phyloP scores from a whole-genome alignment of 305 asterid species.

The Fraxinus greggii region DNA sequence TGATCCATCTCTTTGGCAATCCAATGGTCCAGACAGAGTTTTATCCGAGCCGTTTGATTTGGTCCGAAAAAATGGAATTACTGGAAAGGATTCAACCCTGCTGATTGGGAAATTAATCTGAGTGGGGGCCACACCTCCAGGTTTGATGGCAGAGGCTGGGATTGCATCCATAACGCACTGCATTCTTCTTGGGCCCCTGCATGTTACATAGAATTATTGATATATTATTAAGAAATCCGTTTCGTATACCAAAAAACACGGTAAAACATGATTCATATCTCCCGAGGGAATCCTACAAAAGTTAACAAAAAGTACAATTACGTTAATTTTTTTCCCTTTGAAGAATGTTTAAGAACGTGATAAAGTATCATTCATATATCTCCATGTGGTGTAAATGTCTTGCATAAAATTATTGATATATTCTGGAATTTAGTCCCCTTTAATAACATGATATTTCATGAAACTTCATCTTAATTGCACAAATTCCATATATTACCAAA shows the following conservation, averaged over 20 bases:
- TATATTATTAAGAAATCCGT: background rate
- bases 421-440: background rate
- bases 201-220: background rate
- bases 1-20: slow-evolving; percentile 38
- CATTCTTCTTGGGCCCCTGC: slow-evolving; percentile 95
- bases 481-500: background rate
- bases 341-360: background rate
- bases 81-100: slow-evolving; percentile 45
- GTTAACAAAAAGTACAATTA: background rate
- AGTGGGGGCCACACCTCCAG: slow-evolving; percentile 72
- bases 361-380: background rate
- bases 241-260: background rate
- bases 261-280: background rate
- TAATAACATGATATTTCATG: background rate
- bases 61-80: slow-evolving; percentile 46
- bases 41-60: slow-evolving; percentile 46
- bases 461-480: background rate
- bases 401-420: background rate
- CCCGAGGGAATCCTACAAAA: background rate
- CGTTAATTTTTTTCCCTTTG: background rate
- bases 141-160: slow-evolving; percentile 65
- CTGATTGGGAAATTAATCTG: slow-evolving; percentile 54
- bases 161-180: slow-evolving; percentile 72
- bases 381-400: background rate
- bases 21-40: slow-evolving; percentile 38